A percentile compares a stretch with the other conserved stretches of the same genome.
These are phyloP conservation scores for Eutypa lata DNA, from an alignment of 2,329 filamentous ascomycete species.

Conservation along the genomic window DNA sequence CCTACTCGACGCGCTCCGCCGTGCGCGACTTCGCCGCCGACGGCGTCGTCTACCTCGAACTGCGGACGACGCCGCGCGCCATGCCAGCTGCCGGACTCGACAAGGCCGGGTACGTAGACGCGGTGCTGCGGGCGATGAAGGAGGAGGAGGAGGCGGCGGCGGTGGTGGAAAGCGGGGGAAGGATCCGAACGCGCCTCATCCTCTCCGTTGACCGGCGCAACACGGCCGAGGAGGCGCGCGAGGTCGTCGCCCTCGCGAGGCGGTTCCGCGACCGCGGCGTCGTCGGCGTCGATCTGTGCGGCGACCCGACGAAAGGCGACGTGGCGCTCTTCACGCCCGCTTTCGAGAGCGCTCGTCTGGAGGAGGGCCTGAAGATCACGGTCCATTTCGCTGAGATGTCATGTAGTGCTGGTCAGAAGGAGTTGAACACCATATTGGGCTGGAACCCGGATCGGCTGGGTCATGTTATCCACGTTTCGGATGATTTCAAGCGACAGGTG, in stretches of 20 bases:
- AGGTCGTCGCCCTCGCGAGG: slow-evolving; percentile 62
- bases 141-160: slow-evolving; percentile 1
- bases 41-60: slow-evolving; percentile 73
- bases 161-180: not conserved
- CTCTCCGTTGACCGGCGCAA: slow-evolving; percentile 71
- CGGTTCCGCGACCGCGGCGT: slow-evolving; percentile 52
- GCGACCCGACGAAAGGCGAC: slow-evolving; percentile 64
- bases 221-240: slow-evolving; percentile 54
- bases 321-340: slow-evolving; percentile 57
- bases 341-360: slow-evolving; percentile 56
- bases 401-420: slow-evolving; percentile 51
- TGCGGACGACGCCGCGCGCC: slow-evolving; percentile 74
- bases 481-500: slow-evolving; percentile 55
- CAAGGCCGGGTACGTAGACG: slow-evolving; percentile 61
- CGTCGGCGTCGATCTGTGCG: slow-evolving; percentile 76
- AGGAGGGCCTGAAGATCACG: slow-evolving; percentile 59
- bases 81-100: slow-evolving; percentile 52
- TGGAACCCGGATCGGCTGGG: slow-evolving; percentile 69
- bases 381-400: slow-evolving; percentile 75
- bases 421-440: slow-evolving; percentile 61
- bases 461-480: slow-evolving; percentile 73
- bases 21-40: slow-evolving; percentile 65
- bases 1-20: slow-evolving; percentile 62
- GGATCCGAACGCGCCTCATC: slow-evolving; percentile 64
- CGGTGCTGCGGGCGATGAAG: slow-evolving; percentile 63